Percentiles rank a stretch among this genome's conserved stretches.
Conservation (phyloP, 2,329 filamentous ascomycete genomes). For the Saccharata proteae region DNA sequence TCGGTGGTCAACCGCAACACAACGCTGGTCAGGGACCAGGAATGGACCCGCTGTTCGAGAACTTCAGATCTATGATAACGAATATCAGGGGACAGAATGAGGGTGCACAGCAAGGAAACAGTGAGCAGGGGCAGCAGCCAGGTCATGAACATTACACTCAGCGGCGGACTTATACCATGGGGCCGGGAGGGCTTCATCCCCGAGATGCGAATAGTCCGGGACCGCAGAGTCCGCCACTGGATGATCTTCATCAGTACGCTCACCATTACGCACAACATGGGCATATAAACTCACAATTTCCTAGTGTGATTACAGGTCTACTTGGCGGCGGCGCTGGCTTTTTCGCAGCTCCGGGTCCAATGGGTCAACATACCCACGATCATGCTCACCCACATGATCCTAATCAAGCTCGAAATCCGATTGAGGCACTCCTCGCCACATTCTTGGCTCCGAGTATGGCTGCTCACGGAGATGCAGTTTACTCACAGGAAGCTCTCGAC, state of each 20-base stretch:
- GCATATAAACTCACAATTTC: neutral
- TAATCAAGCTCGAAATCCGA: constrained; percentile 24
- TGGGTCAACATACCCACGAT: too few relatives aligned
- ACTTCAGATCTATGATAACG: constrained; percentile 35
- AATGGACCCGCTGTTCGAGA: constrained; percentile 21
- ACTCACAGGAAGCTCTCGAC: constrained; percentile 82
- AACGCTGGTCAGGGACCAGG: constrained; percentile 18
- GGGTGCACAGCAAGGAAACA: constrained; percentile 11
- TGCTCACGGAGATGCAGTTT: constrained; percentile 66
- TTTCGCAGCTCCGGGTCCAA: constrained; percentile 3
- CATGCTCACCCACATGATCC: constrained; percentile 3
- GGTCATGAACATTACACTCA: constrained; percentile 11
- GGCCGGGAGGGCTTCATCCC: constrained; percentile 37
- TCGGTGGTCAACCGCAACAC: constrained; percentile 2
- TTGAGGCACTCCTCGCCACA: constrained; percentile 33
- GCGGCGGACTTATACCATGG: too few relatives aligned
- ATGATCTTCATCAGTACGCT: constrained; percentile 37
- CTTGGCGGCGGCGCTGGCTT: constrained; percentile 3
- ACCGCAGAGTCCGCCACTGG: constrained; percentile 32
- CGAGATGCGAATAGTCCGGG: constrained; percentile 41
- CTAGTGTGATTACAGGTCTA: constrained; percentile 5
- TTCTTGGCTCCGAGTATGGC: constrained; percentile 18
- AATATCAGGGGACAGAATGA: constrained; percentile 30
- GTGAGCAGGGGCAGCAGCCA: constrained; percentile 10
- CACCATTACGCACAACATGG: too few relatives aligned